Evolutionary conservation across 1,139 yeast genomes (phyloP).

Genomic region (Yueomyces sp.): DNA sequence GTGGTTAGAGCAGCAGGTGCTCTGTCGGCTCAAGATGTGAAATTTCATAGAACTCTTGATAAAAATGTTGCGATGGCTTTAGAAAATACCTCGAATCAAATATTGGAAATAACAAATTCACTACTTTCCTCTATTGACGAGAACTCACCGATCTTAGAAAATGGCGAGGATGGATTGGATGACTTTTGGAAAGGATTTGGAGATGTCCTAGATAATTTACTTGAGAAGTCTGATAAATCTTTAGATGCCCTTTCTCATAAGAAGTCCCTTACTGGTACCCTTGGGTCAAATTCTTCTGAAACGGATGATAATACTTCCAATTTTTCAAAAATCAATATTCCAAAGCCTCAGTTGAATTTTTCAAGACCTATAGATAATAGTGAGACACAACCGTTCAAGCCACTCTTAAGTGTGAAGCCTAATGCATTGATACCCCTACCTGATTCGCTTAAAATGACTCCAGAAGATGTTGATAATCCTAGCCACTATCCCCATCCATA

Average conservation of each 20-base stretch:
- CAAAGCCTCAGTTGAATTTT: conserved; percentile 66
- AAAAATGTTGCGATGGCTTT: conserved; percentile 32
- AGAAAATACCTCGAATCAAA: conserved; percentile 30
- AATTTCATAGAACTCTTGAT: conserved; percentile 64
- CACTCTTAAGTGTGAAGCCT: conserved; percentile 61
- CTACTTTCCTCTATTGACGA: conserved; percentile 36
- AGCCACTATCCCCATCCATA: conserved; percentile 76
- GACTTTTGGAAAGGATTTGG: conserved; percentile 54
- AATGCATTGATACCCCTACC: conserved; percentile 46
- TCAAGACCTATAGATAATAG: conserved; percentile 50
- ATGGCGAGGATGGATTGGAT: conserved; percentile 32
- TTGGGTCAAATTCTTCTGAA: conserved; percentile 8
- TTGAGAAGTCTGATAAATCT: conserved; percentile 63
- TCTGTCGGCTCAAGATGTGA: conserved; percentile 69
- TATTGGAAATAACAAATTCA: conserved; percentile 43
- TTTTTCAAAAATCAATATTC: conserved; percentile 24
- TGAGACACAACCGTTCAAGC: conserved; percentile 62
- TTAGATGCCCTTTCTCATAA: conserved; percentile 34
- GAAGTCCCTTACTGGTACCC: conserved; percentile 9
- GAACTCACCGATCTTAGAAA: conserved; percentile 21
- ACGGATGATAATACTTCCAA: conserved; percentile 9
- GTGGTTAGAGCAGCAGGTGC: conserved; percentile 61
- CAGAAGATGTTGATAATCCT: conserved; percentile 33
- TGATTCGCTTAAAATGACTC: conserved; percentile 35
- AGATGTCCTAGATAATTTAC: conserved; percentile 51